Percentiles rank a stretch among this genome's conserved stretches.
Conservation (phyloP, 352 stramenopile genomes). For the Phytophthora citrophthora region DNA sequence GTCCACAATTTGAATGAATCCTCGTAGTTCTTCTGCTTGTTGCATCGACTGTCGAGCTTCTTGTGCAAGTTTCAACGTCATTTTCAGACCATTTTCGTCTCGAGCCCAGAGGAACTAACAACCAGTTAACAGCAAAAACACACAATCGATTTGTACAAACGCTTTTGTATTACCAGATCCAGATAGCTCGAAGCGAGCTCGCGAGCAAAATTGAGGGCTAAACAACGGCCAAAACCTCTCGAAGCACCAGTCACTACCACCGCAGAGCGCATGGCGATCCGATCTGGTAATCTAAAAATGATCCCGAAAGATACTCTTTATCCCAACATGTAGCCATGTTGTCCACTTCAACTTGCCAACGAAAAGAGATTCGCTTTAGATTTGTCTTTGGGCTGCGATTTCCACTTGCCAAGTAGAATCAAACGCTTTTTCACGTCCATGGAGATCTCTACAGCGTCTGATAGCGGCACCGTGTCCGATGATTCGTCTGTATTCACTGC, state of each 20-base stretch:
- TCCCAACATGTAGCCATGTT: constrained; percentile 15
- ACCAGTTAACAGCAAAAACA: not conserved
- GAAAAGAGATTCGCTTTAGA: constrained; percentile 3
- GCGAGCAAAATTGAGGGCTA: constrained; percentile 69
- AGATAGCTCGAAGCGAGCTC: constrained; percentile 39
- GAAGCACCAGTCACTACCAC: constrained; percentile 84
- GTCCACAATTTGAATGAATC: constrained; percentile 47
- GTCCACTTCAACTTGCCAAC: constrained; percentile 25
- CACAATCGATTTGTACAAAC: not conserved
- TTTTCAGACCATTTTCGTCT: constrained; percentile 46
- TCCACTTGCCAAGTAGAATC: constrained; percentile 59
- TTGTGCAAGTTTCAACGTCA: constrained; percentile 48
- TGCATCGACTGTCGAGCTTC: constrained; percentile 27
- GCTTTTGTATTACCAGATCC: constrained; percentile 46
- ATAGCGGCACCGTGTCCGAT: constrained; percentile 19
- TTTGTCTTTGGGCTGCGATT: constrained; percentile 4
- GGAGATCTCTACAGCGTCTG: constrained; percentile 55
- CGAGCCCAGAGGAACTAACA: constrained; percentile 60
- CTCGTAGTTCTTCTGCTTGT: constrained; percentile 25
- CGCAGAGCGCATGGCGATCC: constrained; percentile 30
- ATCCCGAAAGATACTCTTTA: constrained; percentile 8
- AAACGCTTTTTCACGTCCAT: constrained; percentile 70
- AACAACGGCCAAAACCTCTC: constrained; percentile 72
- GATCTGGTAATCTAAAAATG: not conserved
- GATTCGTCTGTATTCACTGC: not conserved